Conservation (phyloP, 2,329 filamentous ascomycete genomes). For the Purpureocillium takamizusanense region DNA sequence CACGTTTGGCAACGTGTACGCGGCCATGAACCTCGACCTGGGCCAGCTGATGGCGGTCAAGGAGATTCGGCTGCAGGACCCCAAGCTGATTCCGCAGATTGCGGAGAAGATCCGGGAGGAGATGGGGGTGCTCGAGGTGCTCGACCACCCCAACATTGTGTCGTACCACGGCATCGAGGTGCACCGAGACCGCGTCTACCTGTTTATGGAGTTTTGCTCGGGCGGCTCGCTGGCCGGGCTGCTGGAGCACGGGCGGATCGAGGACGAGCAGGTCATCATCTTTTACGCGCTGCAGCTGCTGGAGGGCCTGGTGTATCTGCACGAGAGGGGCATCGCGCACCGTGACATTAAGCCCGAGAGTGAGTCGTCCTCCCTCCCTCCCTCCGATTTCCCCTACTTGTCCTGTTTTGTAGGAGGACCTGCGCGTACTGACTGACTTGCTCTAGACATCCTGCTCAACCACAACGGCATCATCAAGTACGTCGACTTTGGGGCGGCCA, state of each 20-base stretch:
- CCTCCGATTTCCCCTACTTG: background rate
- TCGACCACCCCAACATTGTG: slow-evolving; percentile 96
- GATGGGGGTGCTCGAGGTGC: slow-evolving; percentile 89
- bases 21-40: slow-evolving; percentile 92
- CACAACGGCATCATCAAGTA: slow-evolving; percentile 99
- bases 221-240: slow-evolving; percentile 85
- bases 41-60: slow-evolving; percentile 98
- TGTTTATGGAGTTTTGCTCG: slow-evolving; percentile 99
- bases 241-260: slow-evolving; percentile 90
- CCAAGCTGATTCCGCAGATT: slow-evolving; percentile 89
- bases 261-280: slow-evolving; percentile 96
- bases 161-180: slow-evolving; percentile 98
- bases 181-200: slow-evolving; percentile 97
- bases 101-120: slow-evolving; percentile 92
- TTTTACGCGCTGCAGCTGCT: slow-evolving; percentile 91
- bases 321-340: slow-evolving; percentile 85
- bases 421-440: slow-evolving; percentile 7
- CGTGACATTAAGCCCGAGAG: slow-evolving; percentile 97
- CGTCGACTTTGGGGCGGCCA: slow-evolving; percentile 95
- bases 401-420: background rate
- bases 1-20: slow-evolving; percentile 95
- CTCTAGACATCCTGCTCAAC: slow-evolving; percentile 86
- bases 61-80: slow-evolving; percentile 94
- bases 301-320: slow-evolving; percentile 87
- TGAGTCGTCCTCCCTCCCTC: slow-evolving; percentile 38